These are phyloP conservation scores for Nigrospora sphaerica DNA, from an alignment of 2,329 filamentous ascomycete species.

Conservation along the genomic window DNA sequence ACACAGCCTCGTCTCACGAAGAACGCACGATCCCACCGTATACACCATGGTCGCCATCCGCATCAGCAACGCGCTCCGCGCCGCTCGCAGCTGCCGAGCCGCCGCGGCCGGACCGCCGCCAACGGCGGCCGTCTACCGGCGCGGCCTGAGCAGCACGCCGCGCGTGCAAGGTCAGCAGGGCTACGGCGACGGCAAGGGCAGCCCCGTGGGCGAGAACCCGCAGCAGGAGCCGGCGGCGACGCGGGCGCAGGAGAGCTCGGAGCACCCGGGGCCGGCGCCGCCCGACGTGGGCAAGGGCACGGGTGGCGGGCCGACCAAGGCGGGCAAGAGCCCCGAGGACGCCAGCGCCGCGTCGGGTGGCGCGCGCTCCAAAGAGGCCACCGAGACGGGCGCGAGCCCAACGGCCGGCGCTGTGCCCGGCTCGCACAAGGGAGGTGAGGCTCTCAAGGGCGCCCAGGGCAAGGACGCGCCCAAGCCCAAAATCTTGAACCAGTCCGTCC, in stretches of 20 bases:
- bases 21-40: background rate
- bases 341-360: slow-evolving; percentile 30
- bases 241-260: slow-evolving; percentile 22
- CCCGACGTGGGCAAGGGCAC: slow-evolving; percentile 31
- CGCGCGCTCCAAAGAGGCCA: slow-evolving; percentile 29
- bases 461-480: slow-evolving; percentile 37
- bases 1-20: background rate
- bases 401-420: slow-evolving; percentile 18
- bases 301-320: slow-evolving; percentile 27
- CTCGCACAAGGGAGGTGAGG: slow-evolving; percentile 22
- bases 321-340: slow-evolving; percentile 19
- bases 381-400: slow-evolving; percentile 25
- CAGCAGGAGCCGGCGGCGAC: slow-evolving; percentile 25
- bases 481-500: slow-evolving; percentile 40
- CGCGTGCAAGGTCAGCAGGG: slow-evolving; percentile 18
- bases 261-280: slow-evolving; percentile 35
- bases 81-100: slow-evolving; percentile 11
- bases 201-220: slow-evolving; percentile 27
- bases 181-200: slow-evolving; percentile 32
- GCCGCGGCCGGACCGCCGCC: slow-evolving; percentile 8
- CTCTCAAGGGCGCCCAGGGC: slow-evolving; percentile 22
- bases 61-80: slow-evolving; percentile 14
- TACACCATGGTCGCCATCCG: slow-evolving; percentile 20
- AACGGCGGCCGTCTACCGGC: background rate
- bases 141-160: slow-evolving; percentile 12